Base-by-base conservation (phyloP, 768 basidiomycete genomes). In the Leucosporidium yakuticum region DNA sequence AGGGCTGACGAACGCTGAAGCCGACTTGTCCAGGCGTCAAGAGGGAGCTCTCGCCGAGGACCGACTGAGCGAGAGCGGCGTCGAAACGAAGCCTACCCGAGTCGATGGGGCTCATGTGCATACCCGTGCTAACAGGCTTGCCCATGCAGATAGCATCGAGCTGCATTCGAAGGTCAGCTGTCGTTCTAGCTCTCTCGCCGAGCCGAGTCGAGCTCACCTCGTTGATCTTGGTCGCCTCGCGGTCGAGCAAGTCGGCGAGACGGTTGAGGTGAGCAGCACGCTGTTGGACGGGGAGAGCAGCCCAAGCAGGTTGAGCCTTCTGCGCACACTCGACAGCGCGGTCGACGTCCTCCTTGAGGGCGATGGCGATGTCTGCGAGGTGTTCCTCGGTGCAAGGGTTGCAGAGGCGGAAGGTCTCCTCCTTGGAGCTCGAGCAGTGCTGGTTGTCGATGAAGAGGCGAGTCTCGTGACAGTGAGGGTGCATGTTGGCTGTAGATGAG, bases 201-300 rank as follows among this genome's bases (percentile, higher is more conserved):
- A 67, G 21, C 9, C 36, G 23, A 34, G 31, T 4, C 21, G 8
- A 50, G 32, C 64, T 51, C 60, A 67, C 47, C 62, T 70, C 62
- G 25, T n/a, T 51, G 20, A 64, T 14, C 55, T 58, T 50, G 56
- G 48, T 48, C 23, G 32, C 62, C n/a, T 68, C 58, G 36, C 67
- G 55, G 49, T 69, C 66, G 55, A 76, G 59, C 27, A 73, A 62
- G 25, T 62, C 62, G 25, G 70, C 71, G n/a, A 74, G 66, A 69
- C 72, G 74, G 55, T 60, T 21, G 29, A 76, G 67, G 44, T 73
- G 15, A 19, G n/a, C 59, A 19, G 54, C 20, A 20, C 51, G 23
- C 20, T 29, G 34, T 6, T 25, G 4, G 17, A 54, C 31, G 44
- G 20, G 34, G 1, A 47, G 21, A 6, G 34, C 62, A 8, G 44